These are phyloP conservation scores for Dentipellis fragilis DNA, from an alignment of 768 basidiomycete species.

Conservation along the genomic window DNA sequence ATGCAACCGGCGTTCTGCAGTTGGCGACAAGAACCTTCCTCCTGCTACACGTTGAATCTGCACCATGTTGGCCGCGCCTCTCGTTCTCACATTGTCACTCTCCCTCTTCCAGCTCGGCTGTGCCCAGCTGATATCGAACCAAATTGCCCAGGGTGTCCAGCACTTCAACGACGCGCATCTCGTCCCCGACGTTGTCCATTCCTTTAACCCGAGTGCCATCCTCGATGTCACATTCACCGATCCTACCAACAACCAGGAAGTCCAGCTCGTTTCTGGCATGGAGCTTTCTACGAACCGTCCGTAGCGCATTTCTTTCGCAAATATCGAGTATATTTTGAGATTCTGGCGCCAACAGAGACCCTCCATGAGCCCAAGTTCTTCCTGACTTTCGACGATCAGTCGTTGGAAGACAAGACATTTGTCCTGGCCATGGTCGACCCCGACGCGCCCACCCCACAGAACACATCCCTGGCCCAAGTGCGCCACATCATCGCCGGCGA, in stretches of 20 bases:
- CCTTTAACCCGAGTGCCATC: not conserved
- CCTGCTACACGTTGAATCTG: too few relatives aligned
- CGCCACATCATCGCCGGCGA: not conserved
- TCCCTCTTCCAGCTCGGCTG: not conserved
- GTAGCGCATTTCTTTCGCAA: not conserved
- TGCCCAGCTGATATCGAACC: not conserved
- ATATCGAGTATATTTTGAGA: not conserved
- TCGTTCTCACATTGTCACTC: too few relatives aligned
- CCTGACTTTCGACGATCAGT: not conserved
- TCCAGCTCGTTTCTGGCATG: not conserved
- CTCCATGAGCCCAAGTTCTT: not conserved
- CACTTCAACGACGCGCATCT: not conserved
- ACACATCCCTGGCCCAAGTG: not conserved
- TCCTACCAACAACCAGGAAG: not conserved
- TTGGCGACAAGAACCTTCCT: too few relatives aligned
- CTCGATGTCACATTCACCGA: not conserved
- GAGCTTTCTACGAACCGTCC: not conserved
- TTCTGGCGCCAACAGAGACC: not conserved
- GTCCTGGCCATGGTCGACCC: slow-evolving; percentile 1
- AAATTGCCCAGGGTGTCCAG: not conserved
- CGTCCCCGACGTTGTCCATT: not conserved
- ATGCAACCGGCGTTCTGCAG: too few relatives aligned
- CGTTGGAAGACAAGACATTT: not conserved
- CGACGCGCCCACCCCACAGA: slow-evolving; percentile 3
- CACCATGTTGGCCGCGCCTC: too few relatives aligned